Conservation (phyloP, 2,329 filamentous ascomycete genomes). For the Celoporthe dispersa region DNA sequence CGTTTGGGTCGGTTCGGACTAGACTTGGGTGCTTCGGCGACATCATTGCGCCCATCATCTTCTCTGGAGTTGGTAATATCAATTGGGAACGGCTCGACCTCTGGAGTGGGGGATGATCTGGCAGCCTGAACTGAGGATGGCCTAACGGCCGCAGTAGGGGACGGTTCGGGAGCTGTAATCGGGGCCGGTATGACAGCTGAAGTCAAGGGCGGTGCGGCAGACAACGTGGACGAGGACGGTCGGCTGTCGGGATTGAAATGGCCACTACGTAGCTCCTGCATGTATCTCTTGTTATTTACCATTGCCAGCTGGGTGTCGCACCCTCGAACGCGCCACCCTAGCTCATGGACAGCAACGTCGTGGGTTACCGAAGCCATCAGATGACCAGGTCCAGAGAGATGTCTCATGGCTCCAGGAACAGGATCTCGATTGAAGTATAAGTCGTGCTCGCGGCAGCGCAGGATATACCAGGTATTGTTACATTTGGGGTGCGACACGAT, state of each 20-base stretch:
- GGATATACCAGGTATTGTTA: slow-evolving; percentile 8
- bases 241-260: neutral
- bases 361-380: too few species aligned
- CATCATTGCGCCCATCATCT: neutral
- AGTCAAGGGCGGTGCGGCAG: too few species aligned
- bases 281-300: neutral
- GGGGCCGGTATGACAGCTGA: too few species aligned
- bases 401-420: neutral
- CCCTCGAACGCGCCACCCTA: neutral
- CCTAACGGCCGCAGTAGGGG: too few species aligned
- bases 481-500: neutral
- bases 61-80: neutral
- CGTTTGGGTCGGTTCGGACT: neutral
- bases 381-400: too few species aligned
- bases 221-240: too few species aligned
- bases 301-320: neutral
- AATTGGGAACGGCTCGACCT: too few species aligned
- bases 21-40: neutral
- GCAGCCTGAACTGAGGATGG: too few species aligned
- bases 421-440: neutral
- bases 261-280: neutral
- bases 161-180: too few species aligned
- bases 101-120: too few species aligned
- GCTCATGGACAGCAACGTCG: neutral
- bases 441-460: slow-evolving; percentile 7